Evolutionary conservation across 2,329 filamentous ascomycete species (phyloP).

Genomic region (Cordyceps cicadae): DNA sequence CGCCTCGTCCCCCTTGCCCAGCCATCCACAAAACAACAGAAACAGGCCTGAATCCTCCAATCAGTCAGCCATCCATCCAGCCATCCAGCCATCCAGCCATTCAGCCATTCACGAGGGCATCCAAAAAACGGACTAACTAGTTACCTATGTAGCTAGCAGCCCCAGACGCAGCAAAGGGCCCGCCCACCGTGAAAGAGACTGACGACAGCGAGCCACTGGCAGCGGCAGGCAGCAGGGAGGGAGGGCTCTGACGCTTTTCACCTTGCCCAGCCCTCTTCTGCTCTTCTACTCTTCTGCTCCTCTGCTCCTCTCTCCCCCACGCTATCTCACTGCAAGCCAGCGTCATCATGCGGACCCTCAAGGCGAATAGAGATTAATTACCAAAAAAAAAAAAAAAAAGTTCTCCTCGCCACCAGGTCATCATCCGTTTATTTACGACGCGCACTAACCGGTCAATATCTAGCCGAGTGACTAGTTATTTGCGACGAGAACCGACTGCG

Average conservation of each 20-base stretch:
- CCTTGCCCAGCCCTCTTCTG: background rate
- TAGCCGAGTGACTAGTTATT: background rate
- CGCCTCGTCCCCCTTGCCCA: no score
- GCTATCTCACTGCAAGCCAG: conserved; percentile 4
- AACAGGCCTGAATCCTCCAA: background rate
- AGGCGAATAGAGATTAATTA: background rate
- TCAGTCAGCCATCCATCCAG: background rate
- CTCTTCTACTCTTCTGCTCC: no score
- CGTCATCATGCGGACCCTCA: conserved; percentile 7
- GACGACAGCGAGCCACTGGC: background rate
- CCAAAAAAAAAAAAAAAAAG: no score
- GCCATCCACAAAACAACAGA: background rate
- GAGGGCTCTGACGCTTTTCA: background rate
- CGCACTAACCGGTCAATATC: background rate
- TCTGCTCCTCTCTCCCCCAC: background rate
- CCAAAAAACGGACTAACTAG: no score
- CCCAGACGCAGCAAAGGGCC: background rate
- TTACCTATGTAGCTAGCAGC: no score
- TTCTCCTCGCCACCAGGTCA: background rate
- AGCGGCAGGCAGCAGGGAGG: background rate
- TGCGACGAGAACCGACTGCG: background rate
- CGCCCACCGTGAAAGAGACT: background rate
- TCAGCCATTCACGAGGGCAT: background rate
- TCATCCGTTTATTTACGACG: no score
- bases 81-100: background rate